phyloP scores from a whole-genome alignment of 768 basidiomycete genomes.

The Lactarius sp. region DNA sequence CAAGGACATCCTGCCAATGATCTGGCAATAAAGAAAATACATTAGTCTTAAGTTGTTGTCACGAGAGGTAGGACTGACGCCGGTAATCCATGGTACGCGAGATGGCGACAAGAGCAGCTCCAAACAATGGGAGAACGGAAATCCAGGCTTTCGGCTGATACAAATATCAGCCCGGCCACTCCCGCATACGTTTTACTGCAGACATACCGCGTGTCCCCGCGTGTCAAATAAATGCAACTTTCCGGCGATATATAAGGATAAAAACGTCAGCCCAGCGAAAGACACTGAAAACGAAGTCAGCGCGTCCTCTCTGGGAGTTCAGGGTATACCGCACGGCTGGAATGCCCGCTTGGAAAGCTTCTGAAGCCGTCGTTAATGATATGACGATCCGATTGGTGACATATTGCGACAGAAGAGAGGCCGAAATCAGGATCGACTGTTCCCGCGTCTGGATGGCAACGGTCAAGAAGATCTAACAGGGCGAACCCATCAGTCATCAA shows the following conservation, averaged over 20 bases:
- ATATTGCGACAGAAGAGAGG: constrained; percentile 69
- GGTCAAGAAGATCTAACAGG: constrained; percentile 51
- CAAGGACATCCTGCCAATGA: constrained; percentile 88
- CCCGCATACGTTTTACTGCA: background rate
- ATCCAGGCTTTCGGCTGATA: constrained; percentile 70
- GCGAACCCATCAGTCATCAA: background rate
- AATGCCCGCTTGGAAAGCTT: constrained; percentile 90
- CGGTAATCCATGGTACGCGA: constrained; percentile 91
- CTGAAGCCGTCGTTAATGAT: constrained; percentile 81
- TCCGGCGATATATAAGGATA: constrained; percentile 84
- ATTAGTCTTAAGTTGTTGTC: constrained; percentile 16
- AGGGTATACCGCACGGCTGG: constrained; percentile 57
- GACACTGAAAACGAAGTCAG: constrained; percentile 51
- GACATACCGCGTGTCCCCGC: constrained; percentile 61
- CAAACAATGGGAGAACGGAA: constrained; percentile 67
- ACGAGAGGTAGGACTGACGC: constrained; percentile 43
- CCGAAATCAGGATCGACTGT: constrained; percentile 66
- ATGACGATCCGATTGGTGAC: constrained; percentile 58
- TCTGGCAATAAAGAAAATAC: constrained; percentile 41
- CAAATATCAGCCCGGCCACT: constrained; percentile 1
- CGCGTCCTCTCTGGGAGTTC: background rate
- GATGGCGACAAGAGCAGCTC: constrained; percentile 73
- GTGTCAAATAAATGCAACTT: constrained; percentile 89
- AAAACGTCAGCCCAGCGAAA: constrained; percentile 88
- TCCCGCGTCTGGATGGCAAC: constrained; percentile 66